A percentile compares a stretch with the other conserved stretches of the same genome.
Evolutionary conservation across 306 rosid genomes (phyloP).

Genomic region (Cicer chorassanicum): DNA sequence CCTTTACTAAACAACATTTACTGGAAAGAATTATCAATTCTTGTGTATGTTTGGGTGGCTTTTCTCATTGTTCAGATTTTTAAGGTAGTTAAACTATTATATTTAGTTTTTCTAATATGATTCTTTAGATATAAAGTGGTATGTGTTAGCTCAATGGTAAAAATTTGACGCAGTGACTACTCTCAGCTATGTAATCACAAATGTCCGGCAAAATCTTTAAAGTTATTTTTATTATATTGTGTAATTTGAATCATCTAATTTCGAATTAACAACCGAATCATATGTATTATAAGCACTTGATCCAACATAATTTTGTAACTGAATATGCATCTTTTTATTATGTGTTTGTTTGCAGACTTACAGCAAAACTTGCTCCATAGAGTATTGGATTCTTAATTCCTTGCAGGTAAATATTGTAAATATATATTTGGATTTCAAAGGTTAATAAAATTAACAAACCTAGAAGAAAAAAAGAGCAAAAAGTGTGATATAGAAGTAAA

Average conservation of each 20-base stretch:
- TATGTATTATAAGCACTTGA: background rate
- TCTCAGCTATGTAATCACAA: too few relatives aligned
- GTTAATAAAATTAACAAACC: conserved; percentile 1
- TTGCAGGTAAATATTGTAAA: conserved; percentile 65
- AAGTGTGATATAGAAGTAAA: background rate
- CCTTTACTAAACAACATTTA: conserved; percentile 55
- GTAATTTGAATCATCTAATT: too few relatives aligned
- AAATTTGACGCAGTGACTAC: too few relatives aligned
- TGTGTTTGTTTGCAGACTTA: conserved; percentile 65
- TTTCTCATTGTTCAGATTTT: conserved; percentile 76
- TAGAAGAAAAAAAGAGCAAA: background rate
- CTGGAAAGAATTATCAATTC: conserved; percentile 73
- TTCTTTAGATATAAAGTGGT: conserved; percentile 2
- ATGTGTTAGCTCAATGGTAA: too few relatives aligned
- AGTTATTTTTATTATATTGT: too few relatives aligned
- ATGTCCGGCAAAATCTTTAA: too few relatives aligned
- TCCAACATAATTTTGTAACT: background rate
- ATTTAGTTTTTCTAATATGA: conserved; percentile 5
- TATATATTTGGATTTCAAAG: background rate
- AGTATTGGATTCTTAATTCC: conserved; percentile 74
- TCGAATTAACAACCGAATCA: too few relatives aligned
- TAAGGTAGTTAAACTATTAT: conserved; percentile 56
- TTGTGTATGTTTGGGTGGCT: conserved; percentile 78
- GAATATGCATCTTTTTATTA: conserved; percentile 22
- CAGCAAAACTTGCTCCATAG: conserved; percentile 66